Evolutionary conservation across 495 filamentous ascomycete genomes (phyloP), one percentile per base, ranked within the genome.

Genomic region (Talaromyces proteolyticus): DNA sequence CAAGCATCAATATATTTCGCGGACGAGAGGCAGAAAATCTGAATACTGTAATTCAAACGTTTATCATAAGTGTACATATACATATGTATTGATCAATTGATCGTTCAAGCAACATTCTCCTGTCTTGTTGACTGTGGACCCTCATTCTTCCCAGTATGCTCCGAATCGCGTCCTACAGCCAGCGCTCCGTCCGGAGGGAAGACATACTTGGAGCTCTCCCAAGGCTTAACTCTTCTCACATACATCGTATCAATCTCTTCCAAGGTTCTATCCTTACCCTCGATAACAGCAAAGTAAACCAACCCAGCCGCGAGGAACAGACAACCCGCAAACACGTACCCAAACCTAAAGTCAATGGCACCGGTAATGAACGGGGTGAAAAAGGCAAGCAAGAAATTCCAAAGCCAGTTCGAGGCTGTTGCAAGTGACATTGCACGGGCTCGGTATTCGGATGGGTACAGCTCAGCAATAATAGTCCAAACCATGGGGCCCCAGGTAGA

Each of bases 241-340:
- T 90, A 92, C 87, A 92, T 91, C 12, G 79, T 87, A 62, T 92
- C 88, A 42, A 91, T 72, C 58, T 89, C 83, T 68, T 89, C 87
- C 23, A 91, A 66, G 1, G 77, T 80, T 25, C 82, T 69, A 18
- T 77, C 78, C 46, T 75, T 69, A 19, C 73, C 77, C 58, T 91
- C 87, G 53, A 82, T 82, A 40, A 89, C 75, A 66, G 83, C 89
- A 70, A 90, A 84, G 64, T 80, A 91, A 14, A 88, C 80, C 12
- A 87, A 59, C 1, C 78, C 29, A 1, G 63, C 76, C 10, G 73
- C 86, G 3, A 77, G 62, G 44, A 86, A 64, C 56, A 82, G 79
- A 62, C 82, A 87, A 2, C 68, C 82, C 0, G 83, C 86, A 51
- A 91, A 90, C 54, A 92, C 79, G 59, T 86, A 91, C 14, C 88